Percentiles rank a stretch among this genome's conserved stretches.
These are phyloP conservation scores for Avena sativa DNA, from an alignment of 176 grass and related monocot species.

Conservation along the genomic window DNA sequence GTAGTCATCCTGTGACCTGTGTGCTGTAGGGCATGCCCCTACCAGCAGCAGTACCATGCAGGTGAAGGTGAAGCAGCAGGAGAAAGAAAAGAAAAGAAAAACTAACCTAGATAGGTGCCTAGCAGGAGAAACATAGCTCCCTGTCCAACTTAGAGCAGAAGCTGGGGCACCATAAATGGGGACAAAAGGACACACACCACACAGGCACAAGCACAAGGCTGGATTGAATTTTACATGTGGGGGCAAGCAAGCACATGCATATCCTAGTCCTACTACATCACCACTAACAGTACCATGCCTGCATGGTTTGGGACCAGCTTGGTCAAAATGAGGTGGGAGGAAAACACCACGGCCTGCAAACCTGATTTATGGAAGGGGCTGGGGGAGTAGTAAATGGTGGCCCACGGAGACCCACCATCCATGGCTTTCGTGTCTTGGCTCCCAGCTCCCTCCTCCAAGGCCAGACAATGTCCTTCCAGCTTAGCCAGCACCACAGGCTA, in stretches of 20 bases:
- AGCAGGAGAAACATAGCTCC: slow-evolving; percentile 32
- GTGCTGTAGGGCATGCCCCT: slow-evolving; percentile 22
- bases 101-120: slow-evolving; percentile 35
- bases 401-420: slow-evolving; percentile 2
- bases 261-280: slow-evolving; percentile 49
- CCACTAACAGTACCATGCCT: slow-evolving; percentile 49
- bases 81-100: background rate
- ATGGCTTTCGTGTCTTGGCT: slow-evolving; percentile 21
- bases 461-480: slow-evolving; percentile 22
- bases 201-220: background rate
- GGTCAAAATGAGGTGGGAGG: slow-evolving; percentile 39
- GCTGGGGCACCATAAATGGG: slow-evolving; percentile 55
- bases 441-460: slow-evolving; percentile 36
- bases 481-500: slow-evolving; percentile 17
- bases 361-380: slow-evolving; percentile 35
- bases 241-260: slow-evolving; percentile 12
- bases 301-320: slow-evolving; percentile 49
- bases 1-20: background rate
- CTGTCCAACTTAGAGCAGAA: slow-evolving; percentile 41
- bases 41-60: background rate
- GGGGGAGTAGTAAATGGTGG: background rate
- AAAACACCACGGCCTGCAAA: slow-evolving; percentile 39
- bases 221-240: slow-evolving; percentile 50
- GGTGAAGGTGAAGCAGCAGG: background rate
- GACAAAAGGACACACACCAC: slow-evolving; percentile 48